phyloP scores from a whole-genome alignment of 176 grass and related monocot genomes.

The Paspalum notatum region DNA sequence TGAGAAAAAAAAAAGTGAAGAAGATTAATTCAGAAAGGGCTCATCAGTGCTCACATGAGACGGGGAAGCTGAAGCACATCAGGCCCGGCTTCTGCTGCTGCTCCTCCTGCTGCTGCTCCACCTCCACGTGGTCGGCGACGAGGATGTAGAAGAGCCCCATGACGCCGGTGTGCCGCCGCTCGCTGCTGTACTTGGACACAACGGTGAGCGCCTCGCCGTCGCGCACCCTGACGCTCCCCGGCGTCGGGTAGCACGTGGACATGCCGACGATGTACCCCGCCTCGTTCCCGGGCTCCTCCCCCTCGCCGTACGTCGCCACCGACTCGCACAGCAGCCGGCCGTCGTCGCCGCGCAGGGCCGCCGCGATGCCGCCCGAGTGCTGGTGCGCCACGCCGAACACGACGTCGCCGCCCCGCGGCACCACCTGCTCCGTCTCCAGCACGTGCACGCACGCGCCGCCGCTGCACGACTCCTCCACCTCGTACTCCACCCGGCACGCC shows the following conservation, averaged over 20 bases:
- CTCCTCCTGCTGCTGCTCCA: background rate
- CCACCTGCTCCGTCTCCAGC: slow-evolving; percentile 40
- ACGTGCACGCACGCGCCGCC: slow-evolving; percentile 52
- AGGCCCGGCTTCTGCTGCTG: slow-evolving; percentile 19
- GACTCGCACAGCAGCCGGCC: slow-evolving; percentile 77
- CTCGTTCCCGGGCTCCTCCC: slow-evolving; percentile 73
- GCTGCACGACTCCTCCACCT: slow-evolving; percentile 63
- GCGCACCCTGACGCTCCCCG: slow-evolving; percentile 55
- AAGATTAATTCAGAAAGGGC: background rate
- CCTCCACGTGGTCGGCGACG: slow-evolving; percentile 52
- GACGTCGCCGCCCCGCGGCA: slow-evolving; percentile 73
- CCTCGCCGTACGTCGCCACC: slow-evolving; percentile 58
- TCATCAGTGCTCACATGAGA: slow-evolving; percentile 43
- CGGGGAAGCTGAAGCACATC: slow-evolving; percentile 48
- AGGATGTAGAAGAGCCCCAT: slow-evolving; percentile 95
- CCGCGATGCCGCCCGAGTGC: slow-evolving; percentile 68
- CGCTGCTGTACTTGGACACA: slow-evolving; percentile 83
- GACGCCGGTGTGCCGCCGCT: slow-evolving; percentile 63
- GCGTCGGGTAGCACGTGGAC: slow-evolving; percentile 76
- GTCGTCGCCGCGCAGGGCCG: slow-evolving; percentile 64
- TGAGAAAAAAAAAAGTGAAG: no score
- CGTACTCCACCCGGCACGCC: slow-evolving; percentile 52
- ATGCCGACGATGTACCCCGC: slow-evolving; percentile 85
- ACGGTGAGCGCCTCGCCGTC: slow-evolving; percentile 74
- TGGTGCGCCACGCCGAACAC: slow-evolving; percentile 82